Evolutionary conservation across 306 rosid species (phyloP), one percentile per base, ranked within the genome.

Genomic region (Prunus kanzakura): DNA sequence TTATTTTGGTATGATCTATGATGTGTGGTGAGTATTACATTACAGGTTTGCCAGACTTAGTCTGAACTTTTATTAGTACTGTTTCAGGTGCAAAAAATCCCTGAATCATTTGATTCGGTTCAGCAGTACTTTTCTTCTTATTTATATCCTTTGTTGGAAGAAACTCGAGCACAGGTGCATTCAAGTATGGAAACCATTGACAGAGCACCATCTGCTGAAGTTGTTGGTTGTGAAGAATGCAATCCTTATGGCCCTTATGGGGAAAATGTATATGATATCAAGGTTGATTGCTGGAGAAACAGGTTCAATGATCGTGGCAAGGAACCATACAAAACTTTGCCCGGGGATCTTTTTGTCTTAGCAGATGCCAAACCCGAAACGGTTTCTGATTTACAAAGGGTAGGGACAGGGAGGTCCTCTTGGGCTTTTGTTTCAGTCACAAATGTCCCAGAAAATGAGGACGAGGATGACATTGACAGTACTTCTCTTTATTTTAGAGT

Each of bases 321-420:
- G 23, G n/a, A 14, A 16, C n/a, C n/a, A 15, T 51, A 13, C 56
- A 13, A 84, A 82, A 84, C 90, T 60, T 77, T 88, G 77, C 79
- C 80, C 0, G 96, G 97, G 32, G 96, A 92, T 84, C 64, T 92
- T 60, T 83, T 90, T 47, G 55, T 90, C 60, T 77, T 92, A 69
- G 81, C 88, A 0, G 86, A 90, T 81, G 84, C 80, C n/a, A 90
- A 84, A 73, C 92, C 93, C 0, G 90, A 90, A 65, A 66, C 69
- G 27, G 65, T 58, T 11, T 8, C 77, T 10, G 96, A 90, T 76
- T 86, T 92, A 49, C 82, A 75, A 74, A 78, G 91, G 73, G 51
- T 16, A 1, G 92, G 90, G 52, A 84, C 41, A 35, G 8, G 41
- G 41, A 35, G 41, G 41, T 35, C 41, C 41, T 35, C 41, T 6